Evolutionary conservation across 1,139 yeast genomes (phyloP).

Genomic region (Pneumocystis jirovecii): DNA sequence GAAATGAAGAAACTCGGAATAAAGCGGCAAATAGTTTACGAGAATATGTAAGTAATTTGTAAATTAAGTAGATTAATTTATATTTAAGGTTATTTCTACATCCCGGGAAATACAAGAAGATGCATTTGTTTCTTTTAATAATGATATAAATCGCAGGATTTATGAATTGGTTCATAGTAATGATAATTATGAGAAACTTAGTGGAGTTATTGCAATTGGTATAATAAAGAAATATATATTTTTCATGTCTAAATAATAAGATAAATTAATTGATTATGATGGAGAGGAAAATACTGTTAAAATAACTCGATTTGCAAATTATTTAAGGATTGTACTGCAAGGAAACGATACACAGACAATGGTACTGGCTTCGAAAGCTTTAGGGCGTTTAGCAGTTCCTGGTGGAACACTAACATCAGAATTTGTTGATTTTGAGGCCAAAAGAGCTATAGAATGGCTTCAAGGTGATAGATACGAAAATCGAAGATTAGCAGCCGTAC

Average conservation of each 20-base stretch:
- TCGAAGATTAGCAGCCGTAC: conserved; percentile 79
- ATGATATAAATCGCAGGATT: conserved; percentile 73
- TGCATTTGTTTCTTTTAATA: conserved; percentile 65
- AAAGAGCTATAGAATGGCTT: conserved; percentile 80
- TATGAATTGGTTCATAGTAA: conserved; percentile 71
- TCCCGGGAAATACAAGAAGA: conserved; percentile 67
- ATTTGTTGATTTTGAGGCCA: conserved; percentile 83
- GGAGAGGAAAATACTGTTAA: conserved; percentile 71
- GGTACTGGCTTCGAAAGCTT: conserved; percentile 70
- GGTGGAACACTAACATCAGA: conserved; percentile 84
- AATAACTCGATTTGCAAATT: conserved; percentile 80
- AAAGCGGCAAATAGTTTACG: conserved; percentile 48
- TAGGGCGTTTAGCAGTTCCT: conserved; percentile 78
- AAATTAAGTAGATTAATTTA: not conserved
- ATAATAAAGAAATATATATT: not conserved
- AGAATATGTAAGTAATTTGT: conserved; percentile 32
- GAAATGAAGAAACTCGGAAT: conserved; percentile 21
- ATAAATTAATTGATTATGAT: conserved; percentile 69
- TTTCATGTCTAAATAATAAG: conserved; percentile 19
- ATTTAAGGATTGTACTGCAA: conserved; percentile 63
- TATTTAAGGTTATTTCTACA: conserved; percentile 31
- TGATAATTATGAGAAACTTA: conserved; percentile 58
- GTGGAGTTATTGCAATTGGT: conserved; percentile 72
- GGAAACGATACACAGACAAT: conserved; percentile 73
- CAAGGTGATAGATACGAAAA: conserved; percentile 57